Evolutionary conservation across 2,329 filamentous ascomycete genomes (phyloP), one percentile per base, ranked within the genome.

Genomic region (Polytolypa hystricis): DNA sequence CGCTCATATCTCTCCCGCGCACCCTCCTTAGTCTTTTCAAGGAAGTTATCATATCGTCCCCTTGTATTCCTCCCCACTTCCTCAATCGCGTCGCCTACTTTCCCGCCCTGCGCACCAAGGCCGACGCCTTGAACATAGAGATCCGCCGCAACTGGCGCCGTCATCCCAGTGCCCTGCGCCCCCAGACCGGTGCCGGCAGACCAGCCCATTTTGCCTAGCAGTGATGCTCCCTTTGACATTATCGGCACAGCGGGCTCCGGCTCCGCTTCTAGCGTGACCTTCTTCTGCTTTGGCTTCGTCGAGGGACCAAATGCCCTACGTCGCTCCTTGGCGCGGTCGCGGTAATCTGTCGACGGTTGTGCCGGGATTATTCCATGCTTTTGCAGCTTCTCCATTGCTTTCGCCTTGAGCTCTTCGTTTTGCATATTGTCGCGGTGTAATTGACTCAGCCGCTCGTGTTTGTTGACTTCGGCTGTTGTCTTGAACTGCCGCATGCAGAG

Each of bases 401-500:
- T 60, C 2, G 47, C 49, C 18, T 64, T 61, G 14, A 68, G 55
- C 6, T 63, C 60, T 10, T 68, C 64, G 37, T 74, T 66, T 40
- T 69, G 61, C 25, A 76, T 51, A 36, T 75, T 76, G 18, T 63
- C 58, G 8, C 66, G 66, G 47, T 80, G 76, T 18, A 74, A 58
- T 37, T 73, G 61, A 44, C 72, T 75, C 15, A 71, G 61, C 5
- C 68, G 65, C 48, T 79, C 74, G 51, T 81, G 77, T 41, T 67
- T 65, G 43, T 72, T 69, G 27, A 77, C 65, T 47, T 76, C 67
- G 1, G 65, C 65, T 5, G 65, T 58, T 1, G 63, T 64, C 36
- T 71, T 71, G 47, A 79, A 76, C 43, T 72, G 64, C 17, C 71
- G 67, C 49, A 70, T 67, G 50, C 76, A 80, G n/a, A 79, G 61